Base-by-base conservation (phyloP, 352 stramenopile species). In the Thraustochytrium striatum region DNA sequence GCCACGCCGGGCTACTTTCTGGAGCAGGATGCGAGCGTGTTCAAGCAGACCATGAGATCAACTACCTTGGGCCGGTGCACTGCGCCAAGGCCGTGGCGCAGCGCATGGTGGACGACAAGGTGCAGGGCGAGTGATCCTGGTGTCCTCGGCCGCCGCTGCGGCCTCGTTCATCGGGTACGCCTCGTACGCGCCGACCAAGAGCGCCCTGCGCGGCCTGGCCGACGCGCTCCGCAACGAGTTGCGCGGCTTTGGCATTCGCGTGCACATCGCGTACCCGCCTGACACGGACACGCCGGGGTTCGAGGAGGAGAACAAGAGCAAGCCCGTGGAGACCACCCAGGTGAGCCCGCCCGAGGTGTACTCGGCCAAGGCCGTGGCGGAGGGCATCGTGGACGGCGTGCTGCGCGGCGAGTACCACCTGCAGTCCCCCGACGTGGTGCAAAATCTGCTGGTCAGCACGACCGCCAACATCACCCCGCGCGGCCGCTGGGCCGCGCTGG, bases 231-330 rank as follows among this genome's bases (percentile, higher is more conserved):
- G 88, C 62, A 87, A 88, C 78, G 86, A 92, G 83, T 81, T 93
- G 30, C 73, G 87, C 57, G 72, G 90, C 53, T 92, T 90, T 83
- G 87, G 87, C 53, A 91, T 94, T 25, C 87, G 84, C 28, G 85
- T 97, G 33, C 87, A 87, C 61, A 85, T 97, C 39, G 92, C 90
- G 13, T 97, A 94, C 84, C 93, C 93, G 41, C 92, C 92, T 21
- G 92, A 94, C 85, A 95, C 89, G 0, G 87, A 91, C 79, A 95
- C 91, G 21, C 90, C 90, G 25, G 89, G 89, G 3, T 95, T 87
- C 82, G 83, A 89, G 79, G 81, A 83, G 57, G 90, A 94, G 82
- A 89, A 89, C 69, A 81, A 84, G 53, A 84, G 69, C 2, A 92
- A 91, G 57, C 88, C 89, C 32, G 68, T 84, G 44, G 87, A 87